These are phyloP conservation scores for Pythium monospermum DNA, from an alignment of 352 stramenopile species.

Conservation along the genomic window DNA sequence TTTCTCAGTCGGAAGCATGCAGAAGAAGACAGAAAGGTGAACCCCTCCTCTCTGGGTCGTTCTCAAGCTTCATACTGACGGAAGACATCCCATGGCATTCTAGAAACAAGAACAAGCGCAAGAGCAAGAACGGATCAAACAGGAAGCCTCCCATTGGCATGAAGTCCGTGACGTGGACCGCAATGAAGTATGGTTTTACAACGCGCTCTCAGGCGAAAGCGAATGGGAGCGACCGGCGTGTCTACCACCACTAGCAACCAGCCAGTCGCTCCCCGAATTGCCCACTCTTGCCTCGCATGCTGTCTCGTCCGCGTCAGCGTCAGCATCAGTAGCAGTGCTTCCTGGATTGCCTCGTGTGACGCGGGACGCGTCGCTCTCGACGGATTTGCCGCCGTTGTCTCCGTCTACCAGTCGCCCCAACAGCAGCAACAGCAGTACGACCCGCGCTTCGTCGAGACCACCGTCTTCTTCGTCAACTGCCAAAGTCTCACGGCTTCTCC, in stretches of 20 bases:
- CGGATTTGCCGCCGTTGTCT: constrained; percentile 13
- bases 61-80: too few relatives aligned
- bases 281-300: background rate
- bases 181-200: constrained; percentile 82
- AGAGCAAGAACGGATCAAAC: background rate
- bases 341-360: constrained; percentile 4
- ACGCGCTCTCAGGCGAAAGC: constrained; percentile 54
- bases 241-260: constrained; percentile 21
- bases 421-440: constrained; percentile 6
- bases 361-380: background rate
- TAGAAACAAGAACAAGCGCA: constrained; percentile 8
- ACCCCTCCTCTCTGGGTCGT: too few relatives aligned
- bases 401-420: constrained; percentile 14
- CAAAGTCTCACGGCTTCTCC: background rate
- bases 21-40: constrained; percentile 21
- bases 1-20: constrained; percentile 38
- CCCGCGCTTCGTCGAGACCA: background rate
- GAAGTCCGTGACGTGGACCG: constrained; percentile 66
- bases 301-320: too few relatives aligned
- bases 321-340: background rate
- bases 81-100: too few relatives aligned
- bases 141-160: constrained; percentile 41
- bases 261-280: constrained; percentile 24
- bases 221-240: constrained; percentile 59
- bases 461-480: background rate